Base-by-base conservation (phyloP, 371 early-diverging fungal species). In the Dichotomocladium elegans region DNA sequence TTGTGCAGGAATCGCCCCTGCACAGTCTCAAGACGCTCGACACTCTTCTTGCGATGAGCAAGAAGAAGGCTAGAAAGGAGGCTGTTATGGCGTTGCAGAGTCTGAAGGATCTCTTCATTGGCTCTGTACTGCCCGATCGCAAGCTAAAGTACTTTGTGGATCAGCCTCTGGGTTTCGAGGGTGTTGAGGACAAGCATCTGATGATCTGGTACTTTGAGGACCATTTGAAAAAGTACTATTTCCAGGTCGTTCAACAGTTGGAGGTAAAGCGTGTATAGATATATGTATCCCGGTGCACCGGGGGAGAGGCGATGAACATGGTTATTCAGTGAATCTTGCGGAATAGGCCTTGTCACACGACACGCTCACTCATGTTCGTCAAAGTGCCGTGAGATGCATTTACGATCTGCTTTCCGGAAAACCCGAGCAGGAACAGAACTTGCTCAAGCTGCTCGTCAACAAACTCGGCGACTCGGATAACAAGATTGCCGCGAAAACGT, bases 381-480 rank as follows among this genome's bases (percentile, higher is more conserved):
- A 84, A 60, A 88, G 82, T 58, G 86, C 86, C 77, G 70, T 96
- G 3, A 64, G 68, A 8, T 83, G 81, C 68, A 81, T 95, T 42
- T 71, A 79, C 47, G 89, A 90, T 58, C 73, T 98, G 31, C 72
- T 96, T 51, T 68, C 76, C 35, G 71, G 83, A 22, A 95, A 95
- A 64, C 94, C 97, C 7, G 98, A 98, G 70, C 94, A 96, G 72
- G 98, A 98, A 61, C 89, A 90, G 47, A 96, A 94, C 57, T 76
- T 98, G 53, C 79, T 98, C 37, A 81, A 88, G 30, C 62, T 98
- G 47, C 79, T 98, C 21, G 88, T 94, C 55, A 95, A 94, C 86
- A 98, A 96, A 66, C 71, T 98, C 47, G 98, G 98, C 61, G 98
- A 98, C 70, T 72, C 74, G 11, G 94, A 94, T 51, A 85, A 87